phyloP scores from a whole-genome alignment of 441 rosid genomes.

The Erysimum cheiri region DNA sequence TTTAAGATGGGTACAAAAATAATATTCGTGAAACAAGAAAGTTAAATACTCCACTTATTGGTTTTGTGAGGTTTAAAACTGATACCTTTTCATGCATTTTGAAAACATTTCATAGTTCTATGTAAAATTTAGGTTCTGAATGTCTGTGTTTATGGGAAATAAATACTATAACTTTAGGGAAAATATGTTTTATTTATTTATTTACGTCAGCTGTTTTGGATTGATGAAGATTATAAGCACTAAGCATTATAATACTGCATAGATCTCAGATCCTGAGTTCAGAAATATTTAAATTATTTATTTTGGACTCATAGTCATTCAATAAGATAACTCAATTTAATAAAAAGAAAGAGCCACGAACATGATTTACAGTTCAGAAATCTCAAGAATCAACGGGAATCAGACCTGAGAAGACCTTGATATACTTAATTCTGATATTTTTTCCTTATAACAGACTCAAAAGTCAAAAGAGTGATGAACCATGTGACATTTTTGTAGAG shows the following conservation, averaged over 20 bases:
- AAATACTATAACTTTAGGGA: background rate
- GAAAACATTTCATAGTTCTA: background rate
- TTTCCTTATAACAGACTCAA: background rate
- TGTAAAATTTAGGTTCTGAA: background rate
- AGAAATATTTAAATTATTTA: background rate
- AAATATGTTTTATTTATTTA: background rate
- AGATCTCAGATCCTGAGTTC: background rate
- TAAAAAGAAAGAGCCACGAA: slow-evolving; percentile 9
- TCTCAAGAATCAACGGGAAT: slow-evolving; percentile 9
- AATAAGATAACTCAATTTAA: background rate
- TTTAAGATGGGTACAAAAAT: no score
- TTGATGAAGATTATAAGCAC: slow-evolving; percentile 3
- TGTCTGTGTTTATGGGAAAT: background rate
- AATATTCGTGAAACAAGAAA: background rate
- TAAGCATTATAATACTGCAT: background rate
- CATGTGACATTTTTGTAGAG: slow-evolving; percentile 22
- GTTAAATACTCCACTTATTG: no score
- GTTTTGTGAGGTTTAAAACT: background rate
- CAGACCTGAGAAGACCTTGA: background rate
- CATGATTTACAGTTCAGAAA: slow-evolving; percentile 19
- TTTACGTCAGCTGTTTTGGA: background rate
- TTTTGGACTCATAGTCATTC: background rate
- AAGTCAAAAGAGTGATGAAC: slow-evolving; percentile 2
- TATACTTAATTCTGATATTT: background rate
- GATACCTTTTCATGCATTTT: background rate